Conservation (phyloP, 192 early-diverging fungal genomes). For the Geranomyces michiganensis region DNA sequence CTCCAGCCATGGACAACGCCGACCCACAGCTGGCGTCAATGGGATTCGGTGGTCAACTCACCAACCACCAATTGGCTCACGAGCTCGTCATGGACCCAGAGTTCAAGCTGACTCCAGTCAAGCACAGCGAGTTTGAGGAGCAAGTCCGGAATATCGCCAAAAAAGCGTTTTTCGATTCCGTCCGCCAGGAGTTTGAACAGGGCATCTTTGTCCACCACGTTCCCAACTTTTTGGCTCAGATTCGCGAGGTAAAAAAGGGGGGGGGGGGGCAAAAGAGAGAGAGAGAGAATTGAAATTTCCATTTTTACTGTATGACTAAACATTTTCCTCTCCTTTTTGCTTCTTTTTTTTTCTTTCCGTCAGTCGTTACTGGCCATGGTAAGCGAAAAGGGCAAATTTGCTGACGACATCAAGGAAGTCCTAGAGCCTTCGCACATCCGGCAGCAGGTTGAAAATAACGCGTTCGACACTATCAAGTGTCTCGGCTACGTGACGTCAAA, state of each 20-base stretch:
- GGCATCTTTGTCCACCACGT: constrained; percentile 53
- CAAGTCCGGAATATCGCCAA: constrained; percentile 62
- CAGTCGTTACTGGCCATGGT: constrained; percentile 72
- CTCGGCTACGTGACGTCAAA: constrained; percentile 53
- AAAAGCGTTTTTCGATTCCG: constrained; percentile 73
- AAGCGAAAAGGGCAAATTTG: constrained; percentile 53
- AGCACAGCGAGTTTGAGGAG: constrained; percentile 51
- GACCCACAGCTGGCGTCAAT: constrained; percentile 44
- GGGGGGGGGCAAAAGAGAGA: background rate
- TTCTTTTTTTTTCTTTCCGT: background rate
- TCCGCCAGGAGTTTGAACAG: constrained; percentile 60
- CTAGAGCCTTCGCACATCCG: constrained; percentile 70
- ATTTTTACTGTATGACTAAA: too few species aligned
- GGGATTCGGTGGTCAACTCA: constrained; percentile 48
- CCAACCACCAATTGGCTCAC: constrained; percentile 74
- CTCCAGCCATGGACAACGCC: constrained; percentile 18
- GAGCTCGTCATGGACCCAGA: constrained; percentile 77
- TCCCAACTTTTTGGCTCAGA: constrained; percentile 56
- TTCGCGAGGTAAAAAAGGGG: constrained; percentile 53
- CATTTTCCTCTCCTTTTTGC: too few species aligned
- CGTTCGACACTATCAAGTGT: constrained; percentile 56
- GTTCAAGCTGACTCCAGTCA: constrained; percentile 58
- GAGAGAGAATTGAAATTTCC: background rate
- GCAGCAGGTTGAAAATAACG: constrained; percentile 63
- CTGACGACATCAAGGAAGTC: constrained; percentile 60